A percentile compares a stretch with the other conserved stretches of the same genome.
Conservation (phyloP, 108 stramenopile species). For the Skeletonema tropicum region DNA sequence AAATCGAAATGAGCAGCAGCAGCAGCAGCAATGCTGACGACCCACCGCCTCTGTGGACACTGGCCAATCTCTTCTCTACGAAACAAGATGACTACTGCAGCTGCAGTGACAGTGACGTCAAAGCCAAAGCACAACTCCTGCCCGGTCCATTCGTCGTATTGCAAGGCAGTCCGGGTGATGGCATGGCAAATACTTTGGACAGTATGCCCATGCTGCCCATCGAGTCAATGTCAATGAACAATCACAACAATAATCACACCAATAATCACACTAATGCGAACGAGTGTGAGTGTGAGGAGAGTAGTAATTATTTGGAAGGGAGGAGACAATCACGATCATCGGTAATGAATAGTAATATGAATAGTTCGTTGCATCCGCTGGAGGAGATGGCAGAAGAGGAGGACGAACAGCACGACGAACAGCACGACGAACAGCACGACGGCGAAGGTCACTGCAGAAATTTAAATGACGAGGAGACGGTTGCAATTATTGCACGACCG, state of each 20-base stretch:
- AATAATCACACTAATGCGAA: neutral
- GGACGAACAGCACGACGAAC: neutral
- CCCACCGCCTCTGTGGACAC: neutral
- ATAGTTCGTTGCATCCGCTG: neutral
- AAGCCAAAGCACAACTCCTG: conserved; percentile 1
- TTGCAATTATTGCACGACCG: neutral
- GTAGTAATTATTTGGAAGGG: too few relatives aligned
- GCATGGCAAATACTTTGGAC: conserved; percentile 65
- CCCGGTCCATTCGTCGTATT: conserved; percentile 71
- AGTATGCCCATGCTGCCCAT: conserved; percentile 16
- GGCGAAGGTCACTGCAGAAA: too few relatives aligned
- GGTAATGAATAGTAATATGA: neutral
- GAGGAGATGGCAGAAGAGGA: neutral
- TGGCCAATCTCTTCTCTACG: neutral
- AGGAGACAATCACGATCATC: neutral
- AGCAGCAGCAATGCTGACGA: too few relatives aligned
- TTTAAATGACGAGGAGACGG: too few relatives aligned
- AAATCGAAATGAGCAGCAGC: too few relatives aligned
- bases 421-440: too few relatives aligned
- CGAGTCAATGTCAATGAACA: conserved; percentile 5
- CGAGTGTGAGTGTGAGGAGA: too few relatives aligned
- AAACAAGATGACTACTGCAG: neutral
- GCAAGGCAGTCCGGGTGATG: conserved; percentile 72
- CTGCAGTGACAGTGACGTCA: too few relatives aligned
- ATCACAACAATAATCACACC: neutral